Evolutionary conservation across 1,284 basidiomycete species (phyloP).

Genomic region (Quambalaria eucalypti): DNA sequence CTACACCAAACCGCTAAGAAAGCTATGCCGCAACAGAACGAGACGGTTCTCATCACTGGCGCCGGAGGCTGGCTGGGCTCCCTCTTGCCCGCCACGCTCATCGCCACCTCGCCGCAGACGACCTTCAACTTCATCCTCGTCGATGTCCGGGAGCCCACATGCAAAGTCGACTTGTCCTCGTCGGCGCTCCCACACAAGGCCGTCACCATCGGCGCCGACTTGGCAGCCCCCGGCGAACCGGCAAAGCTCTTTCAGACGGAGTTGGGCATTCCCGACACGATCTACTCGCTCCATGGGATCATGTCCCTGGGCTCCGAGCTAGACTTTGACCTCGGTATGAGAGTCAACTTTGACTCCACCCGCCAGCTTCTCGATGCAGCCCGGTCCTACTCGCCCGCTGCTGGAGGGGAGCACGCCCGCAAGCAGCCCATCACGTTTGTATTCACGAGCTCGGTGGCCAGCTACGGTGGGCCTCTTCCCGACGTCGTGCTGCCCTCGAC

Average conservation of each 20-base stretch:
- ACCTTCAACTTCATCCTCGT: constrained; percentile 21
- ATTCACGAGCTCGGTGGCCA: constrained; percentile 22
- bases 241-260: constrained; percentile 17
- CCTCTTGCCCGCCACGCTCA: constrained; percentile 15
- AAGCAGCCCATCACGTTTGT: constrained; percentile 13
- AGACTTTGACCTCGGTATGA: constrained; percentile 16
- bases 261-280: constrained; percentile 14
- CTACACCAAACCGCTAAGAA: too few relatives aligned
- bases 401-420: constrained; percentile 3
- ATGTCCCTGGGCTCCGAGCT: constrained; percentile 23
- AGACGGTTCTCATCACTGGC: constrained; percentile 25
- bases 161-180: neutral
- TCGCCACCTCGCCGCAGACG: constrained; percentile 9
- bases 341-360: constrained; percentile 24
- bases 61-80: constrained; percentile 27
- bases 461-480: constrained; percentile 21
- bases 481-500: constrained; percentile 17
- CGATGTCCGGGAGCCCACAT: constrained; percentile 14
- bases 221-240: constrained; percentile 11
- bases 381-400: neutral
- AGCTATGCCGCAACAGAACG: too few relatives aligned
- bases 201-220: constrained; percentile 14
- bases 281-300: constrained; percentile 29
- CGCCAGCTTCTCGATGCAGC: constrained; percentile 17
- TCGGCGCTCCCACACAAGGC: neutral